Conservation (phyloP, 2,329 filamentous ascomycete species). For the Geosmithia flava region DNA sequence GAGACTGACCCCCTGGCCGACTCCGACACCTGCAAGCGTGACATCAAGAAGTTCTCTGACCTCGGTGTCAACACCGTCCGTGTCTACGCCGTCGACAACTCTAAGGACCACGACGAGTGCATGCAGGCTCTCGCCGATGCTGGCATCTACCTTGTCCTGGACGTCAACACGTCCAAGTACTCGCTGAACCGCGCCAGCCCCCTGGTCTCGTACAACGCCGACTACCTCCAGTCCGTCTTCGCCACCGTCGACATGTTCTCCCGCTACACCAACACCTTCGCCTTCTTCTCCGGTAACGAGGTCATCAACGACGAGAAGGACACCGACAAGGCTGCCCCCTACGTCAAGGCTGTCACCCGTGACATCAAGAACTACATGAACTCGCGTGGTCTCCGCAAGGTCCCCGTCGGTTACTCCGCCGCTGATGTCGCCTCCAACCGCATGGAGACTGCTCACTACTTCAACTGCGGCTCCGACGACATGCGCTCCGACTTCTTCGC, state of each 20-base stretch:
- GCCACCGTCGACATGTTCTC: constrained; percentile 77
- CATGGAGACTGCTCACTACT: constrained; percentile 75
- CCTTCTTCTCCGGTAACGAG: constrained; percentile 76
- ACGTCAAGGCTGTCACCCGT: constrained; percentile 68
- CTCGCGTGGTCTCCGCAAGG: constrained; percentile 44
- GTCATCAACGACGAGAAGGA: constrained; percentile 57
- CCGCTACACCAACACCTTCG: constrained; percentile 75
- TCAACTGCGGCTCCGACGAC: constrained; percentile 84
- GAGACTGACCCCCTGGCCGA: constrained; percentile 68
- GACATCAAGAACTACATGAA: constrained; percentile 63
- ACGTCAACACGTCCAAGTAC: constrained; percentile 84
- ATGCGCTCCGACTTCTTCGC: constrained; percentile 81
- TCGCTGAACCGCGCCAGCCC: constrained; percentile 71
- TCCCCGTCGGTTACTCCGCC: constrained; percentile 65
- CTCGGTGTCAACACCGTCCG: constrained; percentile 85
- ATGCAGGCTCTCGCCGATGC: constrained; percentile 72
- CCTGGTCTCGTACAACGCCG: constrained; percentile 74
- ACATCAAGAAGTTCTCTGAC: constrained; percentile 71
- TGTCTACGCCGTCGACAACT: constrained; percentile 89
- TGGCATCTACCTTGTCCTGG: constrained; percentile 83
- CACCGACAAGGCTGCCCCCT: constrained; percentile 55
- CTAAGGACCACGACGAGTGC: constrained; percentile 66
- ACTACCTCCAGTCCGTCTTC: constrained; percentile 75
- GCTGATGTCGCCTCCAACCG: constrained; percentile 81
- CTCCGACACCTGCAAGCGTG: constrained; percentile 56